Evolutionary conservation across 2,329 filamentous ascomycete genomes (phyloP).

Genomic region (Diplodia intermedia): DNA sequence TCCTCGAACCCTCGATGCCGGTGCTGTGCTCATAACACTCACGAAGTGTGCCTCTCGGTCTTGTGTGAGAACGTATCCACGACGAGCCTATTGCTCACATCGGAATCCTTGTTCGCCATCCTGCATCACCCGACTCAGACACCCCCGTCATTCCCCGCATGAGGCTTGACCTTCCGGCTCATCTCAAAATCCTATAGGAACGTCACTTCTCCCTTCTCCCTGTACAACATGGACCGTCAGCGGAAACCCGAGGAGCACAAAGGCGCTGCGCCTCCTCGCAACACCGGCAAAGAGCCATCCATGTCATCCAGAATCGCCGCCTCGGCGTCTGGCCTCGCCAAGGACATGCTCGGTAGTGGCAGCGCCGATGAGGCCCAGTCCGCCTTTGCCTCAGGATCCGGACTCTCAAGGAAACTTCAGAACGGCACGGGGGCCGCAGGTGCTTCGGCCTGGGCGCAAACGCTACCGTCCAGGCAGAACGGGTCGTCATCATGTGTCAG

Average conservation of each 20-base stretch:
- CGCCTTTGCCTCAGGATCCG: conserved; percentile 27
- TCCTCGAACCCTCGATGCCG: background rate
- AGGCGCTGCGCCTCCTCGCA: conserved; percentile 14
- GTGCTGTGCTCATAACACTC: conserved; percentile 6
- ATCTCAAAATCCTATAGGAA: conserved; percentile 10
- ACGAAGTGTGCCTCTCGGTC: conserved; percentile 1
- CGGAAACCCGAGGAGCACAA: conserved; percentile 5
- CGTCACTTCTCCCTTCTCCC: background rate
- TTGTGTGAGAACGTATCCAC: conserved; percentile 3
- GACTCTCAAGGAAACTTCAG: conserved; percentile 32
- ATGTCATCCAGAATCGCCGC: conserved; percentile 35
- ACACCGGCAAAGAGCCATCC: conserved; percentile 33
- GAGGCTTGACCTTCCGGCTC: conserved; percentile 8
- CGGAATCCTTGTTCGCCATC: conserved; percentile 11
- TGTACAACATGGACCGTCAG: conserved; percentile 20
- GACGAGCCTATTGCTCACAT: conserved; percentile 13
- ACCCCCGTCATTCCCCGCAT: conserved; percentile 32
- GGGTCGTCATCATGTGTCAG: conserved; percentile 26
- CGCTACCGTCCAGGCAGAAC: conserved; percentile 31
- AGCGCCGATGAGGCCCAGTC: conserved; percentile 32
- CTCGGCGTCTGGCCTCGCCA: conserved; percentile 36
- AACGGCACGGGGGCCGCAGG: conserved; percentile 27
- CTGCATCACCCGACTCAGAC: conserved; percentile 6
- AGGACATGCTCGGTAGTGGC: conserved; percentile 31
- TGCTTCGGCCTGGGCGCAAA: conserved; percentile 32